Conservation (phyloP, 1,284 basidiomycete species). For the Apiotrichum domesticum region DNA sequence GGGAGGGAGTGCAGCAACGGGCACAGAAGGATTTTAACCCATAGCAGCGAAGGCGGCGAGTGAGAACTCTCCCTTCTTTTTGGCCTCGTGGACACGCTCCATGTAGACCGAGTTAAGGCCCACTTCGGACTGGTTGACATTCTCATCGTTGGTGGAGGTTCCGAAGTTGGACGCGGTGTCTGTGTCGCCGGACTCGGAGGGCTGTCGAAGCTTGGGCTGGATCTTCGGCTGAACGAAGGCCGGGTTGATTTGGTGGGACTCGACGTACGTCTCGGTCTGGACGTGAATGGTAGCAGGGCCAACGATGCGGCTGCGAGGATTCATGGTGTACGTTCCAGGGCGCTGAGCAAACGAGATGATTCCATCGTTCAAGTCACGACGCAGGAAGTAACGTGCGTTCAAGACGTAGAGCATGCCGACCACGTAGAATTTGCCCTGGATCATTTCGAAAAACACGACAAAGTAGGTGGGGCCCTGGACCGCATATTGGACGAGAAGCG, state of each 20-base stretch:
- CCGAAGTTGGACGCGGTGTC: constrained; percentile 3
- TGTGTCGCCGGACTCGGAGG: constrained; percentile 12
- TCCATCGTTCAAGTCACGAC: constrained; percentile 9
- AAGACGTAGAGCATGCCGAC: constrained; percentile 24
- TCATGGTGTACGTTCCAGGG: constrained; percentile 13
- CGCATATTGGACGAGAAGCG: constrained; percentile 21
- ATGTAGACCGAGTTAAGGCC: constrained; percentile 15
- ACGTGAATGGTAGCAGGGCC: constrained; percentile 25
- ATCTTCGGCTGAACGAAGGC: constrained; percentile 11
- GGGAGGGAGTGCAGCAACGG: too few species aligned
- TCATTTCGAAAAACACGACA: constrained; percentile 26
- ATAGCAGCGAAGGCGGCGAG: constrained; percentile 9
- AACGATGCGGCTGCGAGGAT: constrained; percentile 1
- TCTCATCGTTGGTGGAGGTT: constrained; percentile 2
- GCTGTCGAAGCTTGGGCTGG: constrained; percentile 18
- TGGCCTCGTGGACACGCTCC: constrained; percentile 4
- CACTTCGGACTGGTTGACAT: constrained; percentile 11
- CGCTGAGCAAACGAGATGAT: constrained; percentile 6
- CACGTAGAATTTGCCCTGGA: constrained; percentile 26
- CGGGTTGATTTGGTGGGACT: constrained; percentile 18
- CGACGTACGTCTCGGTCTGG: constrained; percentile 28
- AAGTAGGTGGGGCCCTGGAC: constrained; percentile 17
- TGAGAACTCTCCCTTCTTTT: constrained; percentile 4
- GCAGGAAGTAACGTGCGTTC: constrained; percentile 23
- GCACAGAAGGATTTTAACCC: constrained; percentile 1